Base-by-base conservation (phyloP, 2,329 filamentous ascomycete species). In the Cladosporium oxysporum region DNA sequence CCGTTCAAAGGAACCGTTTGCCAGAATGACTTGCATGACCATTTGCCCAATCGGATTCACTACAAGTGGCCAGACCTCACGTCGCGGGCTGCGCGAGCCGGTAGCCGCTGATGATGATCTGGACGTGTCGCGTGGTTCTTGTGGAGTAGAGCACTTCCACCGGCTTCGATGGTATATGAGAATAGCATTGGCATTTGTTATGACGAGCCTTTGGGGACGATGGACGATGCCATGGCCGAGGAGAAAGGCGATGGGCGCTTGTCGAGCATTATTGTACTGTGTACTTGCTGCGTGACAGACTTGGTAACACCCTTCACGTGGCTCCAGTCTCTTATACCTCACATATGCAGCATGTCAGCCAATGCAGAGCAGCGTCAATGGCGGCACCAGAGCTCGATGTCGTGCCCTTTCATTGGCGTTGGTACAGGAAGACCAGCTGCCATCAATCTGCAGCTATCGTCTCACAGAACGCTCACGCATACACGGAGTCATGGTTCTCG, bases 21-120 rank as follows among this genome's bases (percentile, higher is more conserved):
- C 26, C 29, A 16, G 44, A 31, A 63, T 63, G 60, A 63, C 60
- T 63, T 63, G 60, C 60, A 63, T 63, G 53, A 26, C 41, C 60
- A 21, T 6, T 31, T 26, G 16, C n/a, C 60, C 60, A 63, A 63
- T 63, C 49, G 47, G 26, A 21, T 18, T 12, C 44, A 11, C 31
- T n/a, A 52, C 26, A 23, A 44, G 29, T 16, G 18, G 28, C 16
- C 21, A 6, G 28, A 50, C 16, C 23, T 33, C 29, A 26, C 10
- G n/a, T 33, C 58, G 58, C 44, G 58, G 47, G 29, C 26, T n/a
- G 29, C 44, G 58, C 21, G 33, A 33, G 53, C 21, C 53, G 29
- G 53, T 52, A 61, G 58, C 58, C 58, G 58, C 58, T 61, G 29
- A 23, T 18, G 50, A n/a, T 16, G 26, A 23, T 61, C 16, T 16